Evolutionary conservation across 331 rosid genomes (phyloP), one percentile per base, ranked within the genome.

Genomic region (Quercus tomentella): DNA sequence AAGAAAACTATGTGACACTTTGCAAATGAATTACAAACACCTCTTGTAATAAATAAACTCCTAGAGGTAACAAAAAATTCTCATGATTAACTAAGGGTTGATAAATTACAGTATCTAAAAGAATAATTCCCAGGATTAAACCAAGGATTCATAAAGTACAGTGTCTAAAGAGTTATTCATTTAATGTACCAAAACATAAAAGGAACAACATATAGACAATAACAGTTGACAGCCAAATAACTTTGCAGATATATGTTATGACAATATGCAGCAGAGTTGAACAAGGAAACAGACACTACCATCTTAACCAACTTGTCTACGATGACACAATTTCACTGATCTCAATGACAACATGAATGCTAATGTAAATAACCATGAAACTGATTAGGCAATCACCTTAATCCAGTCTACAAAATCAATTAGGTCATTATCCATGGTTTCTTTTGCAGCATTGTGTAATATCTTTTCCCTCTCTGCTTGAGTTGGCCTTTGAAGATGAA

Each of bases 401-500:
- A 86, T 90, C 98, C 98, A 95, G 87, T 91, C 97, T 62, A 95
- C 97, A 82, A 86, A 92, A 82, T 92, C 92, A 82, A 92, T 89
- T 56, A 95, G 92, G 76, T 89, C 94, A 74, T 85, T 88, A 77
- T 95, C 98, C 98, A 95, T 95, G 74, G 92, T 90, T 85, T 87
- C 97, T 85, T 91, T 85, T 49, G 98, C 98, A 45, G 97, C 90
- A 51, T 80, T 77, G 80, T 79, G 86, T 75, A 95, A 80, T 80
- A 95, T 95, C 76, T 81, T 91, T 78, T 95, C 97, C 82, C 98
- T 92, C 88, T 95, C 97, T 5, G 81, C 88, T 91, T 95, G 96
- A 73, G 98, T 91, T 41, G 94, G 98, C 70, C 94, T 92, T 87
- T 92, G 98, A 90, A 95, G 98, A 84, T 95, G 97, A 86, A 95